A percentile compares a stretch with the other conserved stretches of the same genome.
Evolutionary conservation across 768 basidiomycete species (phyloP).

Genomic region (Russula olivacea): DNA sequence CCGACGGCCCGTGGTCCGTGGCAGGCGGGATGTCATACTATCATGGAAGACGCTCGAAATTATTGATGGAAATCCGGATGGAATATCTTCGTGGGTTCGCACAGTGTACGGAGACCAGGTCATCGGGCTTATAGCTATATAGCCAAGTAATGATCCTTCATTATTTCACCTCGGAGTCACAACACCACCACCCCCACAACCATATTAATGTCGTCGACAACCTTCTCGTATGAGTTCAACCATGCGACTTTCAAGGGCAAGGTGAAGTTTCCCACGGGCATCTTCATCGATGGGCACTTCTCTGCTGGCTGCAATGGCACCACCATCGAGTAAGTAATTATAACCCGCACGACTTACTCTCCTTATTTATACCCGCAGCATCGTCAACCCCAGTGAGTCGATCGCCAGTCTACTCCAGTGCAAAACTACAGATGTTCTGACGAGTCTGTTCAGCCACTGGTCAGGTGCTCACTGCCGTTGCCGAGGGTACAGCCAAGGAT

Average conservation of each 20-base stretch:
- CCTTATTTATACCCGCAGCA: conserved; percentile 32
- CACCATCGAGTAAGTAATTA: conserved; percentile 61
- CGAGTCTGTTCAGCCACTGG: conserved; percentile 39
- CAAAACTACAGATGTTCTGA: neutral
- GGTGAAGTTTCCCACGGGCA: conserved; percentile 51
- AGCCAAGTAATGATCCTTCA: neutral
- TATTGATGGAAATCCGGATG: no score
- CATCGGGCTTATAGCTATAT: neutral
- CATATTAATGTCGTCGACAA: conserved; percentile 35
- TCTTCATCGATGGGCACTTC: conserved; percentile 70
- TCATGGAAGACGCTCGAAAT: no score
- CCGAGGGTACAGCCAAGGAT: conserved; percentile 59
- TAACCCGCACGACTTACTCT: neutral
- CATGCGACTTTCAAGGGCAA: conserved; percentile 53
- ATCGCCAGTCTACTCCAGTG: neutral
- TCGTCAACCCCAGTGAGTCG: conserved; percentile 49
- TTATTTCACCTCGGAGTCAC: neutral
- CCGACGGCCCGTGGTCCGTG: no score
- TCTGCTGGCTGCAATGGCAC: conserved; percentile 47
- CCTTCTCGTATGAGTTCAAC: conserved; percentile 49
- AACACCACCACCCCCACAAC: neutral
- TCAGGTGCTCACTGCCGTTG: conserved; percentile 50
- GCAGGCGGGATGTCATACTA: no score
- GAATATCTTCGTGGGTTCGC: no score
- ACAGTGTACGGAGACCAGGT: neutral